Conservation (phyloP, 1,284 basidiomycete species). For the Inonotus obliquus region DNA sequence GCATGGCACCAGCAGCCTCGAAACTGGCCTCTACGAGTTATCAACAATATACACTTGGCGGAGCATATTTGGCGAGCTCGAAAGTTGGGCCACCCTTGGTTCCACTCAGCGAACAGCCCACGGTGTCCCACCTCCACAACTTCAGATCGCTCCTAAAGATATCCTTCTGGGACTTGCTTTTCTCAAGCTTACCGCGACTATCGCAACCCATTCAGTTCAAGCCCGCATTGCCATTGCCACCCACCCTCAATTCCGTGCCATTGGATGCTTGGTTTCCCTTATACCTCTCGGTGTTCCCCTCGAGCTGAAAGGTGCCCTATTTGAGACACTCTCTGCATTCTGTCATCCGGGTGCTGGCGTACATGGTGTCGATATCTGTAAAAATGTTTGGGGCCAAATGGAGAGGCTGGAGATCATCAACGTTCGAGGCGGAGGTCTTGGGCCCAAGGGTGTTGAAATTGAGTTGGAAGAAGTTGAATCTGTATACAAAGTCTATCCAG, state of each 20-base stretch:
- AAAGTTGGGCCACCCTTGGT: conserved; percentile 28
- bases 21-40: conserved; percentile 21
- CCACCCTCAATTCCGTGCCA: conserved; percentile 75
- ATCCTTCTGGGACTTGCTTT: conserved; percentile 78
- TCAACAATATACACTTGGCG: conserved; percentile 16
- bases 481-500: conserved; percentile 73
- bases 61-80: conserved; percentile 20
- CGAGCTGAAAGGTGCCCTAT: conserved; percentile 88
- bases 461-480: conserved; percentile 88
- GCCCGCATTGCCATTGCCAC: conserved; percentile 78
- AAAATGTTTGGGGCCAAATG: conserved; percentile 77
- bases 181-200: conserved; percentile 75
- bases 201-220: conserved; percentile 73
- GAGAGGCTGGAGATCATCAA: conserved; percentile 85
- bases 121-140: conserved; percentile 31
- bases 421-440: conserved; percentile 43
- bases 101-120: conserved; percentile 28
- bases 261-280: conserved; percentile 75
- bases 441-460: conserved; percentile 62
- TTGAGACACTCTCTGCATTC: conserved; percentile 84
- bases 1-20: conserved; percentile 39
- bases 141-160: conserved; percentile 66
- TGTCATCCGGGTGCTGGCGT: conserved; percentile 70
- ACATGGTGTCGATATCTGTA: conserved; percentile 75
- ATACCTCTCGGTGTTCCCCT: conserved; percentile 79